phyloP scores from a whole-genome alignment of 148 eudicot genomes.

The Rhododendron griersonianum region DNA sequence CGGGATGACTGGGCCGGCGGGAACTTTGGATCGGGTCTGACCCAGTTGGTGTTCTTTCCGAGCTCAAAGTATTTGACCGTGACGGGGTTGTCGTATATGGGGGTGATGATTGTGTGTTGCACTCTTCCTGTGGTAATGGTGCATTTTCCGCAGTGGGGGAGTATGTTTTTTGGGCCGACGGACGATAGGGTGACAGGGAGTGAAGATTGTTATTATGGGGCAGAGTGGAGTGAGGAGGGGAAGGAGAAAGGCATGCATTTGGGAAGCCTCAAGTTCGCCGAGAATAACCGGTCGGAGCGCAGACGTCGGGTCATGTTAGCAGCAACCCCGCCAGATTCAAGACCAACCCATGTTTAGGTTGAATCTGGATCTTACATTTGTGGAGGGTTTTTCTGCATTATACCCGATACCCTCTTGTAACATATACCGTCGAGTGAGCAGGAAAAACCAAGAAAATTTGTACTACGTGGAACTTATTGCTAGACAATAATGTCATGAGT shows the following conservation, averaged over 20 bases:
- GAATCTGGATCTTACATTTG: background rate
- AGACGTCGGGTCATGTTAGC: constrained; percentile 23
- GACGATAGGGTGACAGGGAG: constrained; percentile 3
- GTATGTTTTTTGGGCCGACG: constrained; percentile 38
- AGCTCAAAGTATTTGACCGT: constrained; percentile 11
- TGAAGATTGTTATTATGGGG: constrained; percentile 38
- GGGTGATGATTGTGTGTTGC: constrained; percentile 40
- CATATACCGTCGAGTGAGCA: background rate
- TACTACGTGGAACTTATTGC: background rate
- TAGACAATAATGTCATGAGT: background rate
- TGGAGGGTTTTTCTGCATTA: background rate
- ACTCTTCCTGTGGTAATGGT: constrained; percentile 39
- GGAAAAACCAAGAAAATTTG: background rate
- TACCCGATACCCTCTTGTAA: background rate
- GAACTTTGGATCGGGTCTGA: constrained; percentile 46
- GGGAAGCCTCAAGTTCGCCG: constrained; percentile 45
- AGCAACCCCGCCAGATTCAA: constrained; percentile 11
- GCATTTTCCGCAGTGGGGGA: constrained; percentile 64
- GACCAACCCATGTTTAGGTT: constrained; percentile 17
- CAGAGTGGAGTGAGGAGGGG: constrained; percentile 47
- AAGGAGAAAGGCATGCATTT: constrained; percentile 45
- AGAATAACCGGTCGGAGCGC: constrained; percentile 39
- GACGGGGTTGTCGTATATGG: constrained; percentile 41
- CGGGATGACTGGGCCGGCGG: constrained; percentile 51
- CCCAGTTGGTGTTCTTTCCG: constrained; percentile 46